A percentile compares a stretch with the other conserved stretches of the same genome.
Evolutionary conservation across 305 asterid genomes (phyloP).

Genomic region (Solanum hybrid): DNA sequence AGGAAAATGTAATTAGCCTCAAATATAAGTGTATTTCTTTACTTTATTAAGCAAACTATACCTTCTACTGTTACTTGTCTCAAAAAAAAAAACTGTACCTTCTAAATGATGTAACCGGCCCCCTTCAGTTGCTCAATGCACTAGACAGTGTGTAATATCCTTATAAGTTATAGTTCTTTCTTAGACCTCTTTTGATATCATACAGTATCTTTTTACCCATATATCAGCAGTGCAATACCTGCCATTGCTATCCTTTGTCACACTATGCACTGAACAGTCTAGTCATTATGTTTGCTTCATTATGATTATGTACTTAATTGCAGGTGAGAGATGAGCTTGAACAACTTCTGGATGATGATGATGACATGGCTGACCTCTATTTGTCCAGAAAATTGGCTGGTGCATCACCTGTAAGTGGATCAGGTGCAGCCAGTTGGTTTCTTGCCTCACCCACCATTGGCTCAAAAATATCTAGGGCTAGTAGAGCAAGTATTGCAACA

Average conservation of each 20-base stretch:
- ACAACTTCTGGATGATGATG: slow-evolving; percentile 94
- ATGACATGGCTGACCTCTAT: slow-evolving; percentile 96
- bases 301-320: slow-evolving; percentile 8
- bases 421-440: slow-evolving; percentile 74
- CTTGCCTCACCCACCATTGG: slow-evolving; percentile 77
- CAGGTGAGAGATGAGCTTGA: slow-evolving; percentile 97
- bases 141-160: neutral
- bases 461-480: slow-evolving; percentile 80
- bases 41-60: neutral
- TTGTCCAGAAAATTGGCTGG: slow-evolving; percentile 69
- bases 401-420: slow-evolving; percentile 71
- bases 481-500: slow-evolving; percentile 83
- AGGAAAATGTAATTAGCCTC: neutral
- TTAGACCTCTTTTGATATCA: neutral
- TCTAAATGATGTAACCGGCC: neutral
- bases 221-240: neutral
- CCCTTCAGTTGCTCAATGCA: neutral
- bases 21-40: neutral
- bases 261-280: neutral
- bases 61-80: neutral
- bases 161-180: neutral
- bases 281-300: neutral
- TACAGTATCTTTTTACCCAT: neutral
- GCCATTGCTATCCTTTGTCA: neutral
- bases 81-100: neutral